Conservation (phyloP, 1,139 yeast species). For the Saccharomyces hybrid region DNA sequence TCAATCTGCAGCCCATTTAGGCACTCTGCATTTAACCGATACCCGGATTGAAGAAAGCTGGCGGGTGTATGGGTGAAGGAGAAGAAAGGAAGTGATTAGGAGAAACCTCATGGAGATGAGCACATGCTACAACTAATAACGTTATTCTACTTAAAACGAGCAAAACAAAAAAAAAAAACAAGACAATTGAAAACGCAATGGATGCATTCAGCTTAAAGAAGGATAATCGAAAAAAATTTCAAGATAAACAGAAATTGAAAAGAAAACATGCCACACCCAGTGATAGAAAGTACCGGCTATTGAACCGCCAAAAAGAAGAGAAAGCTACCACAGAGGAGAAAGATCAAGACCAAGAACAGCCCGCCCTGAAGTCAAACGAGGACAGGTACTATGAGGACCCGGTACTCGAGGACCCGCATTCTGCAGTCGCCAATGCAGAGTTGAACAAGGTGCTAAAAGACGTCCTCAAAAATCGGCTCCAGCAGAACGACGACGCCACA, state of each 20-base stretch:
- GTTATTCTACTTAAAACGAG: not conserved
- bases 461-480: not conserved
- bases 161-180: not conserved
- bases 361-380: slow-evolving; percentile 16
- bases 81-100: not conserved
- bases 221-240: slow-evolving; percentile 29
- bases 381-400: slow-evolving; percentile 21
- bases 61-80: not conserved
- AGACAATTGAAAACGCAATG: slow-evolving; percentile 10
- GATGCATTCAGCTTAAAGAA: slow-evolving; percentile 24
- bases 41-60: not conserved
- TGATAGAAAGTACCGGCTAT: slow-evolving; percentile 24
- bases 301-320: slow-evolving; percentile 12
- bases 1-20: not conserved
- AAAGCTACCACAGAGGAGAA: slow-evolving; percentile 3
- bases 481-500: slow-evolving; percentile 5
- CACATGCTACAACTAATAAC: not conserved
- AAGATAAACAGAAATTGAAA: slow-evolving; percentile 28
- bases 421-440: slow-evolving; percentile 10
- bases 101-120: not conserved
- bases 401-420: slow-evolving; percentile 10
- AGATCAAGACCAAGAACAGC: slow-evolving; percentile 7
- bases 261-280: slow-evolving; percentile 30
- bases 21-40: not conserved
- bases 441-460: slow-evolving; percentile 12